These are phyloP conservation scores for Paulownia fortunei DNA, from an alignment of 257 asterid species.

Conservation along the genomic window DNA sequence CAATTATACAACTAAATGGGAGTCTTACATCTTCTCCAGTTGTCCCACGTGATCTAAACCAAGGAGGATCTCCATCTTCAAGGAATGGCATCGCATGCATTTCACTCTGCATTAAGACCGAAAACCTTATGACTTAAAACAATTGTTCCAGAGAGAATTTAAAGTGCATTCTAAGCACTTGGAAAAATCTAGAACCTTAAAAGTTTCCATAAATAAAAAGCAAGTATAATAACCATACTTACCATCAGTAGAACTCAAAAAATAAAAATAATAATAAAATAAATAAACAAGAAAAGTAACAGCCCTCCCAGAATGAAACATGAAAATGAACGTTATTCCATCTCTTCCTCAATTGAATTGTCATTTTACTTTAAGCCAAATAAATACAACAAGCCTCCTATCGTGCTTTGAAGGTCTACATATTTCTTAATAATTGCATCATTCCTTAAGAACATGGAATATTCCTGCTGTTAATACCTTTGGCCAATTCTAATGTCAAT, in stretches of 20 bases:
- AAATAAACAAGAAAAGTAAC: not conserved
- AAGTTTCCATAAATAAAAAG: not conserved
- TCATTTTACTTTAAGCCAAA: not conserved
- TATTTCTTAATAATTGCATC: not conserved
- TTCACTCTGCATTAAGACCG: conserved; percentile 40
- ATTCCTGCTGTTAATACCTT: not conserved
- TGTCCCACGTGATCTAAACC: conserved; percentile 24
- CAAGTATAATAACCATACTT: not conserved
- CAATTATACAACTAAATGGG: conserved; percentile 25
- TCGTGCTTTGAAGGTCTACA: not conserved
- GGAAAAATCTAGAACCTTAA: not conserved
- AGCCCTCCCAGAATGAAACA: not conserved
- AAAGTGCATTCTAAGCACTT: not conserved
- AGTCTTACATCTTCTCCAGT: conserved; percentile 33
- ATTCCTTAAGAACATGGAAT: not conserved
- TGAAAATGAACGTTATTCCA: not conserved
- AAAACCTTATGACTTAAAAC: conserved; percentile 3
- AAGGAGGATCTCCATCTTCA: conserved; percentile 37
- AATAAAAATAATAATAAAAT: too few species aligned
- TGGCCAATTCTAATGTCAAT: not conserved
- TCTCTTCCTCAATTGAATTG: not conserved
- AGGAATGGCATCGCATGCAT: conserved; percentile 11
- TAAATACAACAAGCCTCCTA: not conserved
- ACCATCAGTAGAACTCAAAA: not conserved
- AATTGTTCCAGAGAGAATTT: not conserved